Evolutionary conservation across 2,329 filamentous ascomycete species (phyloP).

Genomic region (Venturia effusa): DNA sequence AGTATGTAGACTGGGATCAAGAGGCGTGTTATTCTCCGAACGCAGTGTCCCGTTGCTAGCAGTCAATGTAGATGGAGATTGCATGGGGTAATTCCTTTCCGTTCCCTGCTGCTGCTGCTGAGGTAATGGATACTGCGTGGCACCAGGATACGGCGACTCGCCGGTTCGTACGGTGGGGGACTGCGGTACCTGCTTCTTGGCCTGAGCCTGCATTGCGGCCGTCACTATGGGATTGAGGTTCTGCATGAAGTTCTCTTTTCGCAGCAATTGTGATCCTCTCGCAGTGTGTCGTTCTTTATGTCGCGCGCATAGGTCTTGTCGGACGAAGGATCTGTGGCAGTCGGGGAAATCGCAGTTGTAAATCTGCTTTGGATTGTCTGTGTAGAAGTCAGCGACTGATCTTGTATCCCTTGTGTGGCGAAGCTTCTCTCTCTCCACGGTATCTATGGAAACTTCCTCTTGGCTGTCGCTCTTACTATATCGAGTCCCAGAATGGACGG

Average conservation of each 20-base stretch:
- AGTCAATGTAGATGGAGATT: conserved; percentile 7
- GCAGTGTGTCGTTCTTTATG: conserved; percentile 40
- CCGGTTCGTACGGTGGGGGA: conserved; percentile 7
- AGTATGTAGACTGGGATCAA: conserved; percentile 20
- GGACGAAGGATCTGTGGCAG: conserved; percentile 82
- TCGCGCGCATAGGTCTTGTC: conserved; percentile 79
- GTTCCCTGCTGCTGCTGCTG: not conserved
- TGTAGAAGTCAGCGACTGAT: not conserved
- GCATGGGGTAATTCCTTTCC: conserved; percentile 8
- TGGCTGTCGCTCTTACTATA: too few species aligned
- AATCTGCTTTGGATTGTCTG: conserved; percentile 87
- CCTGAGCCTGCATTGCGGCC: conserved; percentile 25
- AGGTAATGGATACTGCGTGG: conserved; percentile 5
- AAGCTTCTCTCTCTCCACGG: not conserved
- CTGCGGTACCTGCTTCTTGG: conserved; percentile 1
- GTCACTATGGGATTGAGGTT: conserved; percentile 32
- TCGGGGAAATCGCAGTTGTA: conserved; percentile 89
- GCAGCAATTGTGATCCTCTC: conserved; percentile 64
- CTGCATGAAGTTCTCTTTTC: conserved; percentile 58
- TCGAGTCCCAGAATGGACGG: not conserved
- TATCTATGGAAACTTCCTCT: not conserved
- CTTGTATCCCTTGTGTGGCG: not conserved
- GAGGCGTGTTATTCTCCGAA: conserved; percentile 25
- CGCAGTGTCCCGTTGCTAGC: conserved; percentile 10
- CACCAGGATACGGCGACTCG: conserved; percentile 1